A percentile compares a stretch with the other conserved stretches of the same genome.
Evolutionary conservation across 352 stramenopile genomes (phyloP).

Genomic region (Pythium biforme): DNA sequence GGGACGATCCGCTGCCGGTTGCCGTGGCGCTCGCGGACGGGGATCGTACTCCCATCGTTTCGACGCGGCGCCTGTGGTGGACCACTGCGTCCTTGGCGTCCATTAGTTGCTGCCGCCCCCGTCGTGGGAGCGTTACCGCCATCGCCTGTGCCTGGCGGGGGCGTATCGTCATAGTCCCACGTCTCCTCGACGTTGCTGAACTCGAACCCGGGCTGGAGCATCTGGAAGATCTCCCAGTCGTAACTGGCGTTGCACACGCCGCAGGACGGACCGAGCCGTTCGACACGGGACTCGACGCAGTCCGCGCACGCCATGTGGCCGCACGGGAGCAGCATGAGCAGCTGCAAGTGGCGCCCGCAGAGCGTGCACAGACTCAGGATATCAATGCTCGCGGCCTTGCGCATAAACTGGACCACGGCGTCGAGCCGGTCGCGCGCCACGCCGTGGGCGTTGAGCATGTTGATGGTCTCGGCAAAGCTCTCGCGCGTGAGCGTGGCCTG

Average conservation of each 20-base stretch:
- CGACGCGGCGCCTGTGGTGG: constrained; percentile 7
- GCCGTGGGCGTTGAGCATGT: constrained; percentile 33
- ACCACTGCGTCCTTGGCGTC: not conserved
- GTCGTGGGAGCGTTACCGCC: not conserved
- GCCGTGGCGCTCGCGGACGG: constrained; percentile 22
- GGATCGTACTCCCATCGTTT: constrained; percentile 21
- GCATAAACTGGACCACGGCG: constrained; percentile 50
- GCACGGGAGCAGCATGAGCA: constrained; percentile 92
- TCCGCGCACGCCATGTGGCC: constrained; percentile 91
- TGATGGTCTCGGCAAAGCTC: constrained; percentile 62
- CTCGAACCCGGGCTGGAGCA: constrained; percentile 83
- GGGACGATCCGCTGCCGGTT: constrained; percentile 19
- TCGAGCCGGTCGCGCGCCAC: constrained; percentile 49
- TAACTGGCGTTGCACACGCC: constrained; percentile 51
- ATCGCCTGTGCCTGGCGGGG: not conserved
- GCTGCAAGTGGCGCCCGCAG: constrained; percentile 83
- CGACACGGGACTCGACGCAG: constrained; percentile 84
- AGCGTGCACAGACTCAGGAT: constrained; percentile 64
- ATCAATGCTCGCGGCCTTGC: constrained; percentile 41
- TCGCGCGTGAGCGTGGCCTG: constrained; percentile 38
- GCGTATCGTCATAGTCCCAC: constrained; percentile 23
- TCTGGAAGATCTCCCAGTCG: constrained; percentile 90
- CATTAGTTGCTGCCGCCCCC: not conserved
- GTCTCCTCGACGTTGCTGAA: constrained; percentile 42
- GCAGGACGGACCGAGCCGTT: constrained; percentile 47